Evolutionary conservation across 257 asterid species (phyloP), one percentile per base, ranked within the genome.

Genomic region (Catharanthus roseus): DNA sequence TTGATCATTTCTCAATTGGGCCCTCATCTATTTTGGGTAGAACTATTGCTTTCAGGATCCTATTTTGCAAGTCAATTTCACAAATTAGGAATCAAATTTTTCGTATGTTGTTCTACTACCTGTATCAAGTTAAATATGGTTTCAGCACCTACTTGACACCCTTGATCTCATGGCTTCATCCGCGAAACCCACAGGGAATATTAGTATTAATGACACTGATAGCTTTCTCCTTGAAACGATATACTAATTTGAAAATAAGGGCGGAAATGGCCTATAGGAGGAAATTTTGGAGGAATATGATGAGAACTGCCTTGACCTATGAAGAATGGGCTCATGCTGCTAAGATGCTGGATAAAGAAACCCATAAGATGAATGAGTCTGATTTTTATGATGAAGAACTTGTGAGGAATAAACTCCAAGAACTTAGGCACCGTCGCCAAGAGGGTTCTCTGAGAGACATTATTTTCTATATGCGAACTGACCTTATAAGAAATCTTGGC

Each of bases 311-410:
- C n/a, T 77, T 89, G 60, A 95, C 91, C 4, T 95, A 95, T 56
- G 99, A 95, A 76, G 97, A 95, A 73, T 95, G 99, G 99, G 96
- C 97, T 68, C 99, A 95, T 79, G 97, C 96, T 38, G 92, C 99
- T 21, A 87, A 82, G 77, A 91, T 95, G 99, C 73, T 91, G 53
- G 99, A 91, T 69, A 95, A 82, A 62, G 97, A 89, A 74, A 85
- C 92, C 21, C 90, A 75, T 62, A 89, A 67, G 65, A 77, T 88
- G 91, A 91, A 89, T 53, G 96, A 91, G 42, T 65, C 89, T 0
- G 84, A 91, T 78, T 88, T 95, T 8, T 95, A 89, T 41, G 99
- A 95, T 18, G 99, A 81, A 61, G 99, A 95, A 60, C 95, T 93
- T 29, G 96, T 95, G 3, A 81, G 89, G 71, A 82, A 89, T 77